These are phyloP conservation scores for Echium plantagineum DNA, from an alignment of 257 asterid genomes.

Conservation along the genomic window DNA sequence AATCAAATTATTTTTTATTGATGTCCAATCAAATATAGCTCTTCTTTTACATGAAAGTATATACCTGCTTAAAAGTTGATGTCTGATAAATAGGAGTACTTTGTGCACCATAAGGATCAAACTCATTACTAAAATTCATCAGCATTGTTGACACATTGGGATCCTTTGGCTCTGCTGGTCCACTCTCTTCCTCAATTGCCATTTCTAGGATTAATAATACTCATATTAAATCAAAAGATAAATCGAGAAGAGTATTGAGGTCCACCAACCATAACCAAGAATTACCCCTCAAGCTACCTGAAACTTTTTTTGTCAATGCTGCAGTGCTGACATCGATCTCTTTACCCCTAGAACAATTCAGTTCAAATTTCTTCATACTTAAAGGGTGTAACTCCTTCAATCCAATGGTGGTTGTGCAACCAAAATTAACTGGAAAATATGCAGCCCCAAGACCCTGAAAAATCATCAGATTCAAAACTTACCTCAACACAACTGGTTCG, in stretches of 20 bases:
- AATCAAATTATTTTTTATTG: neutral
- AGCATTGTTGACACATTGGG: slow-evolving; percentile 71
- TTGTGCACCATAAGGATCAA: slow-evolving; percentile 76
- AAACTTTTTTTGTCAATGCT: slow-evolving; percentile 31
- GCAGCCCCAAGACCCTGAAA: slow-evolving; percentile 29
- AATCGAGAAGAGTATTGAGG: neutral
- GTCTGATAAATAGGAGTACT: slow-evolving; percentile 98
- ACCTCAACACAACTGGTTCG: neutral
- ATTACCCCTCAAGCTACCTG: slow-evolving; percentile 39
- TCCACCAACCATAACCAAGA: neutral
- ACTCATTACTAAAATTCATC: slow-evolving; percentile 75
- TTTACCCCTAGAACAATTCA: slow-evolving; percentile 38
- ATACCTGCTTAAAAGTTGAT: slow-evolving; percentile 96
- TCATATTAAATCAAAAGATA: neutral
- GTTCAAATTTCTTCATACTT: slow-evolving; percentile 24
- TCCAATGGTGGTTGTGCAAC: slow-evolving; percentile 18
- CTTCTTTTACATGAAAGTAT: neutral
- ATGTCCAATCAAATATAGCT: neutral
- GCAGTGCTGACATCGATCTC: slow-evolving; percentile 50
- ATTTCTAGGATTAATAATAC: slow-evolving; percentile 23
- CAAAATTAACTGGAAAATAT: slow-evolving; percentile 22
- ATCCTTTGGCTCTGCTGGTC: slow-evolving; percentile 23
- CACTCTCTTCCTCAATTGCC: slow-evolving; percentile 18
- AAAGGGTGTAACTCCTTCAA: slow-evolving; percentile 17
- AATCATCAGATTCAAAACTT: slow-evolving; percentile 8